These are phyloP conservation scores for Aspergillus piperis DNA, from an alignment of 2,329 filamentous ascomycete species.

Conservation along the genomic window DNA sequence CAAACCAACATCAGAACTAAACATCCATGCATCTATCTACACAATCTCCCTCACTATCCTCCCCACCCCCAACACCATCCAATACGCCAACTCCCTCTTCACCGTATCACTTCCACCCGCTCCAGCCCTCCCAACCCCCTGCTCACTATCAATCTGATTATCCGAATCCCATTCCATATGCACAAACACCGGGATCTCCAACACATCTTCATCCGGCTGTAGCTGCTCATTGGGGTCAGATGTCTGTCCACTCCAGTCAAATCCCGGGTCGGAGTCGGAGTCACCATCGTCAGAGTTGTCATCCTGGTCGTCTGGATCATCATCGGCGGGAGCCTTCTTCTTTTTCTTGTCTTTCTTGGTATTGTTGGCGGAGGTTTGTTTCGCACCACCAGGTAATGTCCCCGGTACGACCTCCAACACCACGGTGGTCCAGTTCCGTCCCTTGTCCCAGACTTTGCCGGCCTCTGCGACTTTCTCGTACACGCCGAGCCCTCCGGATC, in stretches of 20 bases:
- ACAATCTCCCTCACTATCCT: conserved; percentile 58
- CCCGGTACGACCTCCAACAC: conserved; percentile 83
- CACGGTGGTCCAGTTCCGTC: conserved; percentile 91
- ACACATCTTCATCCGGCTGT: conserved; percentile 60
- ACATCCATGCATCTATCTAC: conserved; percentile 8
- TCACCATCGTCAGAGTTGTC: conserved; percentile 32
- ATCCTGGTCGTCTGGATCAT: conserved; percentile 36
- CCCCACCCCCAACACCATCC: conserved; percentile 89
- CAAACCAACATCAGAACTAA: conserved; percentile 13
- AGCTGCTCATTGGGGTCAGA: conserved; percentile 18
- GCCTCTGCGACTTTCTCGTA: conserved; percentile 68
- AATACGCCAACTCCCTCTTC: conserved; percentile 88
- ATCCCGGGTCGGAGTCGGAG: conserved; percentile 13
- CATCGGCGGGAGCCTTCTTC: conserved; percentile 32
- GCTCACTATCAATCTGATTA: conserved; percentile 46
- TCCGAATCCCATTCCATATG: conserved; percentile 84
- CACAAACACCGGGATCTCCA: conserved; percentile 95
- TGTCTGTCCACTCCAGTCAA: conserved; percentile 30
- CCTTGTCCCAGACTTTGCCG: conserved; percentile 94
- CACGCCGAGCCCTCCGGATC: conserved; percentile 41
- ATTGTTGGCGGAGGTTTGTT: background rate
- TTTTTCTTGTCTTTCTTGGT: conserved; percentile 28
- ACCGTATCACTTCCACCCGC: conserved; percentile 65
- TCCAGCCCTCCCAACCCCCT: conserved; percentile 35
- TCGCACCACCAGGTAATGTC: conserved; percentile 35